Evolutionary conservation across 305 asterid genomes (phyloP).

Genomic region (Solanum hybrid): DNA sequence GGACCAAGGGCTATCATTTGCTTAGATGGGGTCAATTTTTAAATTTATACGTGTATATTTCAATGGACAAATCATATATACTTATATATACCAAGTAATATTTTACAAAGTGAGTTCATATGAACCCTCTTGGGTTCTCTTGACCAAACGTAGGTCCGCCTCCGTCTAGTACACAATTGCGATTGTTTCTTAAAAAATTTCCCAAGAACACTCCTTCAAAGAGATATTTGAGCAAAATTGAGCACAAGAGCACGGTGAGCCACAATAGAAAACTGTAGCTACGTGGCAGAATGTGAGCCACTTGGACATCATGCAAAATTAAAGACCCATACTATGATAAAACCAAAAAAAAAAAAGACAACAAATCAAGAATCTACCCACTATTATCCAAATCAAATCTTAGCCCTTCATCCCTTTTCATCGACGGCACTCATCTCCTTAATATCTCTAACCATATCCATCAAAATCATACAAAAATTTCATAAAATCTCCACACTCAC

Average conservation of each 20-base stretch:
- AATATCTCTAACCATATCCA: conserved; percentile 72
- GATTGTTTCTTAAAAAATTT: not conserved
- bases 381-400: conserved; percentile 50
- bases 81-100: no score
- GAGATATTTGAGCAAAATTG: not conserved
- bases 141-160: no score
- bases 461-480: conserved; percentile 7
- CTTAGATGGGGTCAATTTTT: no score
- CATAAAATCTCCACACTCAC: conserved; percentile 19
- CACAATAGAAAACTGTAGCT: not conserved
- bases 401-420: conserved; percentile 31
- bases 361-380: conserved; percentile 21
- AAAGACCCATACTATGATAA: not conserved
- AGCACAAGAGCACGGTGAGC: not conserved
- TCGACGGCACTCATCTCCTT: conserved; percentile 31
- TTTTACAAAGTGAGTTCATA: no score
- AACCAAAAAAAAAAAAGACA: not conserved
- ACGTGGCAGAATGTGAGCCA: conserved; percentile 42
- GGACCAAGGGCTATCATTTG: no score
- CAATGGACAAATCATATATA: no score
- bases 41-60: no score
- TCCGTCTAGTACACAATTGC: not conserved
- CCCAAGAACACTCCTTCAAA: not conserved
- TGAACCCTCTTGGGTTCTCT: no score
- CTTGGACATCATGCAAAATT: conserved; percentile 18